Evolutionary conservation across 2,329 filamentous ascomycete species (phyloP), one percentile per base, ranked within the genome.

Genomic region (Fusarium tuaranense): DNA sequence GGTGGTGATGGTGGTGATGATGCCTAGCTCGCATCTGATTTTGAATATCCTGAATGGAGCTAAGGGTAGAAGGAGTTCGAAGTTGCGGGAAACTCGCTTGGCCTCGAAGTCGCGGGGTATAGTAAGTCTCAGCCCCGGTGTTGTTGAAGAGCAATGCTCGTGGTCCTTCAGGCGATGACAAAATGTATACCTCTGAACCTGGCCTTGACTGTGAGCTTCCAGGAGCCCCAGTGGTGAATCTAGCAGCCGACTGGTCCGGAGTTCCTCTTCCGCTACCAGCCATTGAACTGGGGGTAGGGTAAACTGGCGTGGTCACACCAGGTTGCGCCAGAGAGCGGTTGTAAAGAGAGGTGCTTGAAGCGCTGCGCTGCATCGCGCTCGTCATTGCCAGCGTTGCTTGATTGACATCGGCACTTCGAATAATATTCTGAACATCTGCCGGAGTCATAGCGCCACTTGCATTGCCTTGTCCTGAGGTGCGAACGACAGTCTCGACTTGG

Each of bases 141-240:
- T 86, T 85, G 74, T 88, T 90, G 46, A 92, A 82, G 8, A 92
- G 79, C 2, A 92, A 80, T 7, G 87, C 90, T 22, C 87, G 87
- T 1, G 90, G 91, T 1, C 91, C 91, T 48, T 85, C 84, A 1
- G 90, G 90, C 0, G 91, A 92, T 18, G 87, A 89, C 8, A 92
- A 79, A 27, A 92, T 87, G 73, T 92, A 92, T 2, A 92, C 88
- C 68, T 90, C 87, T 0, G 87, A 83, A 2, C 79, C 80, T 27
- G 82, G 82, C 36, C 79, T 65, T 59, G 78, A 10, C 34, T 74
- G 73, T n/a, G 60, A 58, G 51, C 14, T 74, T 46, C 64, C 73
- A 39, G 59, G 63, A 2, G 22, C 59, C 61, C 34, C 48, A 30
- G 59, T 61, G 76, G 75, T 74, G 22, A 83, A 80, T 74, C 86